Percentiles rank a stretch among this genome's conserved stretches.
These are phyloP conservation scores for Lenwebbia sp. DNA, from an alignment of 345 rosid species.

Conservation along the genomic window DNA sequence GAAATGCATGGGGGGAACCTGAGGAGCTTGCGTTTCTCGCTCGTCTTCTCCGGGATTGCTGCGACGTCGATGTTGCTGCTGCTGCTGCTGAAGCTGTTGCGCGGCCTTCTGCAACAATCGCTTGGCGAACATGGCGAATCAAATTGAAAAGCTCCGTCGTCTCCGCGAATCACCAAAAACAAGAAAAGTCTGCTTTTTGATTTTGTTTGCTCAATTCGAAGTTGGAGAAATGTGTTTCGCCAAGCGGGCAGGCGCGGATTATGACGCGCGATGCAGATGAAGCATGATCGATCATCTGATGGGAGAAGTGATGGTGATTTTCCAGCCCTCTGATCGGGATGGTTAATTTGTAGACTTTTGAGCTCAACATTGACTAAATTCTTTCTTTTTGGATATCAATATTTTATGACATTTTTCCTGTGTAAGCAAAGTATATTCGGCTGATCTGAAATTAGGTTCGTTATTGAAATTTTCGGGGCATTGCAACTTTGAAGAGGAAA, in stretches of 20 bases:
- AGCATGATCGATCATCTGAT: background rate
- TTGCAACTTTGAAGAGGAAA: background rate
- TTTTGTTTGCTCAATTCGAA: background rate
- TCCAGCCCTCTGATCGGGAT: background rate
- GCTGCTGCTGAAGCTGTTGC: constrained; percentile 5
- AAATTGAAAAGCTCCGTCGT: background rate
- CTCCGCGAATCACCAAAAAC: background rate
- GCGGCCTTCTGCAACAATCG: constrained; percentile 6
- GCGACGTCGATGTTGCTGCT: background rate
- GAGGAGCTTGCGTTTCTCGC: background rate
- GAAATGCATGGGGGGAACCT: background rate
- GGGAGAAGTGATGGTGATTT: background rate
- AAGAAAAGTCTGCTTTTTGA: background rate
- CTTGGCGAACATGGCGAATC: constrained; percentile 4
- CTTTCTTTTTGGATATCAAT: background rate
- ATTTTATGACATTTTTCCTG: background rate
- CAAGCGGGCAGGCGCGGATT: background rate
- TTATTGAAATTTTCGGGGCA: background rate
- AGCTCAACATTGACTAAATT: background rate
- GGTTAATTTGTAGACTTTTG: background rate
- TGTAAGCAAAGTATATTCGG: background rate
- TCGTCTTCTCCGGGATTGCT: background rate
- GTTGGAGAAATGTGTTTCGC: background rate
- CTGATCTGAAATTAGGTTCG: background rate
- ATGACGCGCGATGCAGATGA: background rate